Conservation (phyloP, 306 rosid species). For the Delonix regia region DNA sequence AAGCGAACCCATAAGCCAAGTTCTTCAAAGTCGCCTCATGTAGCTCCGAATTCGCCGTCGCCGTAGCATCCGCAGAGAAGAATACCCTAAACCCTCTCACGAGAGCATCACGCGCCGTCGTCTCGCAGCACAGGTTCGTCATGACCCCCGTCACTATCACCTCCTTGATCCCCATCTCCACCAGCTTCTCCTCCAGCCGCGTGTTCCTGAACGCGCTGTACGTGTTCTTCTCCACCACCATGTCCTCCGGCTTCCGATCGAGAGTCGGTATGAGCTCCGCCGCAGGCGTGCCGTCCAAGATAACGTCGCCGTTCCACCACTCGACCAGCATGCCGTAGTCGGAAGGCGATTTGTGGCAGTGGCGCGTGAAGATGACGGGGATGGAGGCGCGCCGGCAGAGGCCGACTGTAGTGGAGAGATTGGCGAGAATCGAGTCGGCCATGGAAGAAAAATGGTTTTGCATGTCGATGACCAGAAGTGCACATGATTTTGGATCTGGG, state of each 20-base stretch:
- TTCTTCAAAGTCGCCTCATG: constrained; percentile 77
- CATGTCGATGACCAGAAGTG: constrained; percentile 64
- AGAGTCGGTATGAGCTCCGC: constrained; percentile 54
- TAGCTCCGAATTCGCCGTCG: constrained; percentile 53
- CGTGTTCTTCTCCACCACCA: constrained; percentile 43
- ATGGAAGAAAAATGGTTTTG: constrained; percentile 65
- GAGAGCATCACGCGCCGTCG: constrained; percentile 79
- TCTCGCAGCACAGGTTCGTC: constrained; percentile 82
- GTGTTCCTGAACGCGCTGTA: no score
- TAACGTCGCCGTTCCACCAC: constrained; percentile 71
- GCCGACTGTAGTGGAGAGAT: constrained; percentile 60
- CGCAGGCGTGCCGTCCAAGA: constrained; percentile 60
- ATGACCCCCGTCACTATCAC: constrained; percentile 74
- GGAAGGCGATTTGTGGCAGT: constrained; percentile 54
- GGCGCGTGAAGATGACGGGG: constrained; percentile 78
- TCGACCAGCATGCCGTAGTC: constrained; percentile 61
- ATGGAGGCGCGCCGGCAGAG: constrained; percentile 67
- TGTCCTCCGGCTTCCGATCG: constrained; percentile 40
- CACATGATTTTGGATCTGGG: constrained; percentile 59
- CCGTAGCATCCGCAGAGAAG: constrained; percentile 73
- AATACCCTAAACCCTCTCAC: constrained; percentile 68
- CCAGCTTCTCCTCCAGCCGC: no score
- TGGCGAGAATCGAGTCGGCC: constrained; percentile 54
- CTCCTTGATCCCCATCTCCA: no score
- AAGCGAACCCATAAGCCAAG: constrained; percentile 75